These are phyloP conservation scores for Exophiala sp. DNA, from an alignment of 2,329 filamentous ascomycete genomes.

Conservation along the genomic window DNA sequence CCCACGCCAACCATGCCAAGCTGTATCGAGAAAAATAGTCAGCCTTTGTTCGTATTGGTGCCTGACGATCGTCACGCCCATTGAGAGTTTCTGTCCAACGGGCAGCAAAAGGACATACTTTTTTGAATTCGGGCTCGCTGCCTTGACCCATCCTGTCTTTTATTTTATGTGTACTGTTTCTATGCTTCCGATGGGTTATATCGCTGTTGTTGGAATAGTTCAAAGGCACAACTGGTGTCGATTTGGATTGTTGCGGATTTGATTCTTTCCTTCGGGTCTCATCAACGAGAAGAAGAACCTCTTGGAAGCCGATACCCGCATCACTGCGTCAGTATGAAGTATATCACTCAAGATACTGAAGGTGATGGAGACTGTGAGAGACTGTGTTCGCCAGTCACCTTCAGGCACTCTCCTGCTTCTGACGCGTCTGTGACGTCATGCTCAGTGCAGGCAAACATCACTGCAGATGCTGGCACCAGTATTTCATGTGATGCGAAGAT, in stretches of 20 bases:
- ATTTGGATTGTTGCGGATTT: background rate
- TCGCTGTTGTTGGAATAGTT: background rate
- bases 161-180: background rate
- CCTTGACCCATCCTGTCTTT: constrained; percentile 5
- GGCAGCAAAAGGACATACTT: constrained; percentile 2
- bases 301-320: background rate
- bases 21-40: constrained; percentile 8
- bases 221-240: background rate
- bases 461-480: background rate
- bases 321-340: constrained; percentile 1
- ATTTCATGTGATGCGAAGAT: too few relatives aligned
- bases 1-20: constrained; percentile 43
- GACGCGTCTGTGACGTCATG: constrained; percentile 16
- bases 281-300: background rate
- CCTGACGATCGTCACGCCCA: background rate
- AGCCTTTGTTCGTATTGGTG: background rate
- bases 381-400: too few relatives aligned
- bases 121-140: constrained; percentile 12
- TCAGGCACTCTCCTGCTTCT: background rate
- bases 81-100: background rate
- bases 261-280: background rate
- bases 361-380: too few relatives aligned
- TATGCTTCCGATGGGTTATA: background rate
- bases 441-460: background rate
- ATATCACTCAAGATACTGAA: background rate